A percentile compares a stretch with the other conserved stretches of the same genome.
phyloP scores from a whole-genome alignment of 2,329 filamentous ascomycete genomes.

The Cladosporium sp. region DNA sequence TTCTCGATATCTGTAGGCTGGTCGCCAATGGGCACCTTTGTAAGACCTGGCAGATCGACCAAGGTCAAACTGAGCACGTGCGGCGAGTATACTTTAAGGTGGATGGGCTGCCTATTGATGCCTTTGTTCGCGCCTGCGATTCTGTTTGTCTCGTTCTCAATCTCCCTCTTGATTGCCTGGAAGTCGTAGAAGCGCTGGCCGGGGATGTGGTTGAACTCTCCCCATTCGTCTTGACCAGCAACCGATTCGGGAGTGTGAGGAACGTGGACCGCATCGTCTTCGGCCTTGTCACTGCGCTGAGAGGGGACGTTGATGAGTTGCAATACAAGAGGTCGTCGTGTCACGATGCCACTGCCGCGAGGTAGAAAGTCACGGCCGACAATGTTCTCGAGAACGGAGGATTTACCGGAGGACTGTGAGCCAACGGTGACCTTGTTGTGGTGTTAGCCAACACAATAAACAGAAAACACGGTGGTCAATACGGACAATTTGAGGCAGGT shows the following conservation, averaged over 20 bases:
- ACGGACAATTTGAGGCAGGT: conserved; percentile 94
- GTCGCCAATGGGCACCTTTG: conserved; percentile 96
- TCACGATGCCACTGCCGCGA: conserved; percentile 94
- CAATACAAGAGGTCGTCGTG: conserved; percentile 85
- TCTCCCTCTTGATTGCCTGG: conserved; percentile 87
- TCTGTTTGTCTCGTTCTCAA: conserved; percentile 91
- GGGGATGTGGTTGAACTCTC: conserved; percentile 93
- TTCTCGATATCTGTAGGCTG: conserved; percentile 98
- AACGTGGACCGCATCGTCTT: conserved; percentile 60
- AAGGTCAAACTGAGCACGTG: conserved; percentile 94
- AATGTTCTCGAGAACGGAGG: conserved; percentile 97
- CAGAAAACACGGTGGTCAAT: conserved; percentile 9
- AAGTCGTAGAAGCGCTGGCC: conserved; percentile 89
- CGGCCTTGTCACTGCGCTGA: conserved; percentile 64
- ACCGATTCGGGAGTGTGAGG: conserved; percentile 76
- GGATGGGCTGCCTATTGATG: conserved; percentile 95
- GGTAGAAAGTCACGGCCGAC: conserved; percentile 96
- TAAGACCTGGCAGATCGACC: conserved; percentile 91
- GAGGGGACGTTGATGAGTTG: conserved; percentile 95
- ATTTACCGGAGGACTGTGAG: conserved; percentile 97
- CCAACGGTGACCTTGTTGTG: conserved; percentile 81
- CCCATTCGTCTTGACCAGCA: conserved; percentile 69
- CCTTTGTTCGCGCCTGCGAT: conserved; percentile 97
- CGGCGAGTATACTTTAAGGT: conserved; percentile 96
- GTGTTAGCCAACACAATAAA: conserved; percentile 17